These are phyloP conservation scores for Dothideomycetes sp. DNA, from an alignment of 2,329 filamentous ascomycete species.

Conservation along the genomic window DNA sequence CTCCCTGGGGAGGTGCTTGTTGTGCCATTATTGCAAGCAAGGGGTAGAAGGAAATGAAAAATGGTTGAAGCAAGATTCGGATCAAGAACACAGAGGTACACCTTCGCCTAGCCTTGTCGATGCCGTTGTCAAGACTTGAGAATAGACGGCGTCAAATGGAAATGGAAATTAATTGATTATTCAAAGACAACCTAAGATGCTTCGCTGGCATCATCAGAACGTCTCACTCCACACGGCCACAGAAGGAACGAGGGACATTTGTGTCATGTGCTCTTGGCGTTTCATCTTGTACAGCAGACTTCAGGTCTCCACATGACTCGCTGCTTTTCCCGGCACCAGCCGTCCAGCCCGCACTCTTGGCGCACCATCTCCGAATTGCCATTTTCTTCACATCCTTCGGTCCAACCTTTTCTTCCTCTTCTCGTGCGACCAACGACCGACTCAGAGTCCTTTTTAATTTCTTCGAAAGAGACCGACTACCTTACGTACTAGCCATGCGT, in stretches of 20 bases:
- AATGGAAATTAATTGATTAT: no score
- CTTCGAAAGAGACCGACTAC: constrained; percentile 50
- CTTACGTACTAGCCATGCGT: constrained; percentile 62
- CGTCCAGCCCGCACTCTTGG: constrained; percentile 4
- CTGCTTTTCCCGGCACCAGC: constrained; percentile 5
- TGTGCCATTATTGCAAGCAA: no score
- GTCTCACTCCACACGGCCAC: no score
- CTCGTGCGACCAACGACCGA: constrained; percentile 7
- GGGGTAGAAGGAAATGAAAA: no score
- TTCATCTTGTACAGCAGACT: no score
- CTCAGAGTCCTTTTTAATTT: constrained; percentile 3
- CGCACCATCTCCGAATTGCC: constrained; percentile 4
- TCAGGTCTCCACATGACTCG: no score
- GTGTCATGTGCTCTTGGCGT: no score
- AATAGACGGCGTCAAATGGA: no score
- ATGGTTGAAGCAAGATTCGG: no score
- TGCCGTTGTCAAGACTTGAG: not conserved
- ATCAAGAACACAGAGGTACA: no score
- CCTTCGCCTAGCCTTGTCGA: not conserved
- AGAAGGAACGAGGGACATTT: no score
- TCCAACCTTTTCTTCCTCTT: not conserved
- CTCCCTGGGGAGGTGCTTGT: constrained; percentile 1
- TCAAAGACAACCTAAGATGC: no score
- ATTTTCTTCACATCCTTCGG: constrained; percentile 3
- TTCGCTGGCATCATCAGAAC: not conserved